These are phyloP conservation scores for Durusdinium trenchii DNA, from an alignment of 73 alveolate genomes.

Conservation along the genomic window DNA sequence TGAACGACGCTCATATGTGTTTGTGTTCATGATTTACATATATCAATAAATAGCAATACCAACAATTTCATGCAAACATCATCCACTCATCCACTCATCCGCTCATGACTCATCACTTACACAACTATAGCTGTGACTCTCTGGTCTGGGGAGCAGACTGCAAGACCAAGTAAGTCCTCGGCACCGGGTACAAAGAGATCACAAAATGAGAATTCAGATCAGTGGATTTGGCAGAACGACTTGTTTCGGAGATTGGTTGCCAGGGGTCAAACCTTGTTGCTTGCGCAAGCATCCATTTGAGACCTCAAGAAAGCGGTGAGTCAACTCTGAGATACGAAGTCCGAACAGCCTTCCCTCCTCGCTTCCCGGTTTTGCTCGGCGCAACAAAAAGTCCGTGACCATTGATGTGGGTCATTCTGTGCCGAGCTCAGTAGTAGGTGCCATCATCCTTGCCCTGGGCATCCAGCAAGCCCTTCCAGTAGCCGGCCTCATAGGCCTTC, in stretches of 20 bases:
- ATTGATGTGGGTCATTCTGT: too few relatives aligned
- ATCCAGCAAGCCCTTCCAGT: conserved; percentile 94
- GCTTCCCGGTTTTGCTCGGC: too few relatives aligned
- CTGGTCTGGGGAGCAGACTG: conserved; percentile 35
- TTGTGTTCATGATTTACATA: background rate
- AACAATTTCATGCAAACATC: background rate
- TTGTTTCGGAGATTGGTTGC: too few relatives aligned
- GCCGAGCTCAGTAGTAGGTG: conserved; percentile 94
- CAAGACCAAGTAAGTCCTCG: conserved; percentile 56
- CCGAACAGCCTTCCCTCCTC: too few relatives aligned
- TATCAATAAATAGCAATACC: background rate
- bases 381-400: too few relatives aligned
- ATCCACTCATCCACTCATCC: background rate
- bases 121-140: background rate
- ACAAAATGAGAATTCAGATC: background rate
- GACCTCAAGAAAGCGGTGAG: too few relatives aligned
- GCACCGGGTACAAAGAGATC: background rate
- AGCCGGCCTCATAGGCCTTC: conserved; percentile 95
- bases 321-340: too few relatives aligned
- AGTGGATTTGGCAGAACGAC: too few relatives aligned
- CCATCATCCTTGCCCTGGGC: conserved; percentile 95
- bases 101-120: background rate
- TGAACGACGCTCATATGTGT: too few relatives aligned
- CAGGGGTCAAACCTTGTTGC: too few relatives aligned
- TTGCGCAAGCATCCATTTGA: too few relatives aligned